Evolutionary conservation across 1,284 basidiomycete species (phyloP), one percentile per base, ranked within the genome.

Genomic region (Ceratobasidium theobromae): DNA sequence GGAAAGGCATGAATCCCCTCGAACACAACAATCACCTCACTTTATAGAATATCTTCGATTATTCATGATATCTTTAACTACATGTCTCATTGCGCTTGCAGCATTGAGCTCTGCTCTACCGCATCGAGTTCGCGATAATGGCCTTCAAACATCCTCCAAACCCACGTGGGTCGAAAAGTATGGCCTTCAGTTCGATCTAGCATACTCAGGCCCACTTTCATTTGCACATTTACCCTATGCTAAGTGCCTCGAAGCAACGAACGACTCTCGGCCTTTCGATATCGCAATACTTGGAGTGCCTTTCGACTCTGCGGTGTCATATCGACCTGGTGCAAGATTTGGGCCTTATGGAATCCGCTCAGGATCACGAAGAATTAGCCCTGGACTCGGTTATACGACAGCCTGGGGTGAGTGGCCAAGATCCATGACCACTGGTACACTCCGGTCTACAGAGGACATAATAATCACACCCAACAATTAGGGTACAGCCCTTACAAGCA

Each of bases 291-390:
- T 93, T 8, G 91, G 91, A 4, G 84, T 91, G 78, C 91, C 90
- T 0, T 91, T 93, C 72, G 91, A 93, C 72, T 91, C 89, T 4
- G 82, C 79, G 1, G 86, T 87, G 16, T 81, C 80, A 0, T 91
- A 88, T 72, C 79, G 89, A 67, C 82, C 87, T 57, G 88, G 87
- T 68, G 90, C 90, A 28, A 83, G 91, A 2, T 93, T 93, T 77
- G 91, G 91, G 9, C 90, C 90, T 1, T 84, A 82, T 72, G 90
- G 86, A 5, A 93, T 93, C 71, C 85, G 90, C 30, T 86, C 87
- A 9, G 89, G 89, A 2, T 87, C 87, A 72, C 80, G 88, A 60
- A 78, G 90, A 57, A 85, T 90, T 71, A 76, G 82, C 32, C 77
- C 79, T 12, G 35, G 41, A 9, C 18, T 30, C 6, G 66, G 65